Percentiles rank a stretch among this genome's conserved stretches.
phyloP scores from a whole-genome alignment of 345 rosid species.

The Euclidium syriacum region DNA sequence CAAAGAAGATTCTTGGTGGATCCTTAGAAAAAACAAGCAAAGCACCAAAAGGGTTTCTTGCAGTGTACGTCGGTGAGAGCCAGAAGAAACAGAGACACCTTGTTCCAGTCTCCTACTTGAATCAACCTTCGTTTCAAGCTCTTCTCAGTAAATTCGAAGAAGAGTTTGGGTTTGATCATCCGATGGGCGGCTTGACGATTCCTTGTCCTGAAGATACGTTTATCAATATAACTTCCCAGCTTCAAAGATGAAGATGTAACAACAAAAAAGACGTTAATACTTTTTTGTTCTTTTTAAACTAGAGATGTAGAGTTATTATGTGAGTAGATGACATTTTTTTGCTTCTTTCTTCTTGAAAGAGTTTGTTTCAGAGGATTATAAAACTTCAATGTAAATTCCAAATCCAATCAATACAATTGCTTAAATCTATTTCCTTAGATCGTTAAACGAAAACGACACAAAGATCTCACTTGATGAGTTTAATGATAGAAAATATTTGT shows the following conservation, averaged over 20 bases:
- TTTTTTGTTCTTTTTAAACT: background rate
- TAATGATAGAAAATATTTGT: no score
- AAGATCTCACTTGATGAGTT: no score
- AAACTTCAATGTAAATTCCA: background rate
- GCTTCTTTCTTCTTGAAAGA: background rate
- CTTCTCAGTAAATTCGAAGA: slow-evolving; percentile 42
- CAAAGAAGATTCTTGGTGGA: slow-evolving; percentile 18
- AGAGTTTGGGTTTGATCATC: slow-evolving; percentile 43
- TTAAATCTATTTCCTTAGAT: background rate
- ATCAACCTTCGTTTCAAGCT: slow-evolving; percentile 36
- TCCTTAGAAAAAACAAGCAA: slow-evolving; percentile 19
- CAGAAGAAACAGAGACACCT: slow-evolving; percentile 33
- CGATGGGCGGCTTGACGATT: slow-evolving; percentile 47
- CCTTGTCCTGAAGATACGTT: slow-evolving; percentile 42
- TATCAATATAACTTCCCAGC: slow-evolving; percentile 27
- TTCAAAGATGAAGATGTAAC: slow-evolving; percentile 16
- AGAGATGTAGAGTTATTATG: background rate
- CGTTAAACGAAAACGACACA: no score
- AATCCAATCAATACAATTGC: background rate
- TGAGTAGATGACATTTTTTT: background rate
- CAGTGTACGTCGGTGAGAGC: slow-evolving; percentile 46
- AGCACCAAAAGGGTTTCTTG: slow-evolving; percentile 35
- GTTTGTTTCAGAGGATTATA: background rate
- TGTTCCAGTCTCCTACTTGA: slow-evolving; percentile 37
- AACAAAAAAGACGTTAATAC: no score